Base-by-base conservation (phyloP, 2,329 filamentous ascomycete genomes). In the Pseudogymnoascus sp. region DNA sequence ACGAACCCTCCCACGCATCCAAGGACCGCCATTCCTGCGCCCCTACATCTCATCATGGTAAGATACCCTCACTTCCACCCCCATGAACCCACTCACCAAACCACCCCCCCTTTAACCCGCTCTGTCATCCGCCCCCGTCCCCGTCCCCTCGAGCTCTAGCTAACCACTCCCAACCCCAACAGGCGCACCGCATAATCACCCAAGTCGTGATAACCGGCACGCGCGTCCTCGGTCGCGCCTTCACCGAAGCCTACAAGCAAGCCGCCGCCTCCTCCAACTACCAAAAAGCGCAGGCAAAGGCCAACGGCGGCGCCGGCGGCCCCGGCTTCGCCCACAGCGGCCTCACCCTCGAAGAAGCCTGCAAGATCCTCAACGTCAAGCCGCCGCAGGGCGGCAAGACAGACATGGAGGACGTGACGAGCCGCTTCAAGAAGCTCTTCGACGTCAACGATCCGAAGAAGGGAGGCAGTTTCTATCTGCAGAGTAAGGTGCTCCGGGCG, bases 401-500 rank as follows among this genome's bases (percentile, higher is more conserved):
- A 63, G 89, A 92, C 72, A 79, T 92, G 73, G 89, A 92, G 69
- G 82, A 88, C 66, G 86, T 96, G 61, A 87, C 89, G 76, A 86
- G 88, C 68, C 83, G 92, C 60, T 99, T 97, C 81, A 97, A 97
- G 84, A 86, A 88, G 66, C 79, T 99, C 57, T 99, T 97, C 73
- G 94, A 99, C 75, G 79, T 85, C 68, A 99, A 99, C 77, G 90
- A 99, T 66, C 93, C 94, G 9, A 82, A 95, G 75, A 96, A 96
- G 72, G 94, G 94, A 36, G 94, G 94, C 60, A 97, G 92, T 70
- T 99, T 99, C 77, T 99, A 99, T 76, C 81, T 99, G 57, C 94
- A 99, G 77, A 97, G 93, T 81, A 99, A 99, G 78, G 86, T 99
- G 61, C 77, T 97, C 68, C 82, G 94, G 65, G 94, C 94, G 62